Conservation (phyloP, 169 alveolate genomes). For the Condylostoma magnum region DNA sequence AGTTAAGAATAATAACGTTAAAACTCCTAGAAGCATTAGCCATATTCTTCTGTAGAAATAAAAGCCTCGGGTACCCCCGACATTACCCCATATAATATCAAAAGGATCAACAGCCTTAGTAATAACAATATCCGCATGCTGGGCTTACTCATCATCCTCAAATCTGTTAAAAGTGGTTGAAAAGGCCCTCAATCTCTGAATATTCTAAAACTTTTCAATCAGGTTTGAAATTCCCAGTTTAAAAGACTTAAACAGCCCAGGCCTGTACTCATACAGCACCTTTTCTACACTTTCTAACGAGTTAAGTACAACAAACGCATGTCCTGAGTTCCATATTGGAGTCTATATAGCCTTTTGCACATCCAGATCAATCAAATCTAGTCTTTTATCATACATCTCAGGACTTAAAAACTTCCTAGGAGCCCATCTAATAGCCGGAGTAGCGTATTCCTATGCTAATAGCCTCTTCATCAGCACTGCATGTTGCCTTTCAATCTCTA, state of each 20-base stretch:
- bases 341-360: slow-evolving; percentile 44
- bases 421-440: slow-evolving; percentile 33
- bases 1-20: slow-evolving; percentile 42
- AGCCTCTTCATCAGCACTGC: slow-evolving; percentile 35
- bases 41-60: slow-evolving; percentile 50
- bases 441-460: slow-evolving; percentile 29
- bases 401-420: slow-evolving; percentile 22
- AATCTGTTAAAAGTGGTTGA: slow-evolving; percentile 45
- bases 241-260: slow-evolving; percentile 7
- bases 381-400: background rate
- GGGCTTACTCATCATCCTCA: slow-evolving; percentile 47
- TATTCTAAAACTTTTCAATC: background rate
- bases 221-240: slow-evolving; percentile 4
- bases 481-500: slow-evolving; percentile 35
- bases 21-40: slow-evolving; percentile 10
- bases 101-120: slow-evolving; percentile 47
- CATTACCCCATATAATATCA: slow-evolving; percentile 56
- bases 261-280: slow-evolving; percentile 36
- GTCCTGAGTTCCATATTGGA: slow-evolving; percentile 52
- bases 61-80: slow-evolving; percentile 63
- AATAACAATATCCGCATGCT: slow-evolving; percentile 31
- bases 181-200: background rate
- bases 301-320: slow-evolving; percentile 57
- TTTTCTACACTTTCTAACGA: slow-evolving; percentile 38
- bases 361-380: slow-evolving; percentile 36